Conservation (phyloP, 2,329 filamentous ascomycete genomes). For the Ilyonectria destructans region DNA sequence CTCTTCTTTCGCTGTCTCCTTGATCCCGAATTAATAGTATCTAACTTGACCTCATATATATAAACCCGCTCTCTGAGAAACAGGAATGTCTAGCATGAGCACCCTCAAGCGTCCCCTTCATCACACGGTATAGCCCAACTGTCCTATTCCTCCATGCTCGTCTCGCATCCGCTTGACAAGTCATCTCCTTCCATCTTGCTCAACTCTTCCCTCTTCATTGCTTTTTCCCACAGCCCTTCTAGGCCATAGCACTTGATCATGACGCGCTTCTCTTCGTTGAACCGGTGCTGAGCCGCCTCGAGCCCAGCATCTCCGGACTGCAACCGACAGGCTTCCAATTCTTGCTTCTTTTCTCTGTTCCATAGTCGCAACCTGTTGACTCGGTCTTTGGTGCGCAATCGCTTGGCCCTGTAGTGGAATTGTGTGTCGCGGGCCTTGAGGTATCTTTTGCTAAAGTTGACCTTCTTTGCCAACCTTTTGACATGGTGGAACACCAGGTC, state of each 20-base stretch:
- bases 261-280: constrained; percentile 39
- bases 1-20: no score
- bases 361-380: constrained; percentile 39
- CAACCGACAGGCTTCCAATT: constrained; percentile 32
- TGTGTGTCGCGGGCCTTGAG: constrained; percentile 37
- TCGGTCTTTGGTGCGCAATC: constrained; percentile 38
- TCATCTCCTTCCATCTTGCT: constrained; percentile 22
- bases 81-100: background rate
- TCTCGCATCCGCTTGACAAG: constrained; percentile 38
- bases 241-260: constrained; percentile 40
- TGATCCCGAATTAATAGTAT: background rate
- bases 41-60: background rate
- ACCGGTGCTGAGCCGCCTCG: constrained; percentile 24
- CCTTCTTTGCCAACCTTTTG: constrained; percentile 26
- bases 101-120: background rate
- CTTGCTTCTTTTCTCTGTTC: constrained; percentile 38
- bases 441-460: constrained; percentile 36
- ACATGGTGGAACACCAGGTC: constrained; percentile 28
- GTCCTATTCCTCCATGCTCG: constrained; percentile 30
- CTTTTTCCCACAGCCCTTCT: constrained; percentile 38
- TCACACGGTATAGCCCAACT: background rate
- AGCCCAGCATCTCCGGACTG: constrained; percentile 32
- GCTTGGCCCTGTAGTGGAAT: constrained; percentile 41
- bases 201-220: constrained; percentile 27
- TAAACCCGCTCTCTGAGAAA: background rate